Evolutionary conservation across 164 flowering plant genomes (phyloP).

Genomic region (Chimonanthus praecox): DNA sequence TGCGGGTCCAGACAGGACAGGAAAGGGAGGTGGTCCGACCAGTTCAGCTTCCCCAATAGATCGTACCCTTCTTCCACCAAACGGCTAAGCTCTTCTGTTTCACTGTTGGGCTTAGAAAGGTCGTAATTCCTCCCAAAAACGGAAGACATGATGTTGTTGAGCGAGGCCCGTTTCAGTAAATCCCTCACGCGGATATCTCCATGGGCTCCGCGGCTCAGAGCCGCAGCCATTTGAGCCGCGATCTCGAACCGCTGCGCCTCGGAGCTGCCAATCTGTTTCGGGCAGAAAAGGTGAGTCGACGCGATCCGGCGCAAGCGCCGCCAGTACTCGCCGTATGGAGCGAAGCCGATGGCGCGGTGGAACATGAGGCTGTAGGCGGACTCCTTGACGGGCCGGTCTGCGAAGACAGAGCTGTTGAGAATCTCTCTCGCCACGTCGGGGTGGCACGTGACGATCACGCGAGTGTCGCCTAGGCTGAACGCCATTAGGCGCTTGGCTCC

Average conservation of each 20-base stretch:
- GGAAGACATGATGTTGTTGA: slow-evolving; percentile 39
- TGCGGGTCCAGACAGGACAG: slow-evolving; percentile 28
- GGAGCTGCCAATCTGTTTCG: slow-evolving; percentile 23
- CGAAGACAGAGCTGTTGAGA: slow-evolving; percentile 33
- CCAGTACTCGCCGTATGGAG: slow-evolving; percentile 46
- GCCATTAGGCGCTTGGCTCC: slow-evolving; percentile 40
- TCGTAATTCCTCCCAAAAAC: slow-evolving; percentile 36
- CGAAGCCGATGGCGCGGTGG: slow-evolving; percentile 47
- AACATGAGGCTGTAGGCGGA: slow-evolving; percentile 43
- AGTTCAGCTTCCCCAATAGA: slow-evolving; percentile 33
- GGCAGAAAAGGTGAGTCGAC: slow-evolving; percentile 39
- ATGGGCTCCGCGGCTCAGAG: background rate
- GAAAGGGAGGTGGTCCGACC: slow-evolving; percentile 42
- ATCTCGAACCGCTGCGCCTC: slow-evolving; percentile 18
- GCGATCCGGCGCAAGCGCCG: slow-evolving; percentile 34
- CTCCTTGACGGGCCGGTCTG: slow-evolving; percentile 41
- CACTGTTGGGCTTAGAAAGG: background rate
- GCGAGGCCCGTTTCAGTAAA: slow-evolving; percentile 28
- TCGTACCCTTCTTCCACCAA: slow-evolving; percentile 46
- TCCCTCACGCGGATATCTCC: slow-evolving; percentile 21
- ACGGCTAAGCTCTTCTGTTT: slow-evolving; percentile 14
- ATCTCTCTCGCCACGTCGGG: slow-evolving; percentile 43
- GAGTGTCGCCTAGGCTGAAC: slow-evolving; percentile 39
- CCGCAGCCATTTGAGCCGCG: slow-evolving; percentile 22
- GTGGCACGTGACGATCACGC: slow-evolving; percentile 29